Evolutionary conservation across 805 yeast species (phyloP), one percentile per base, ranked within the genome.

Genomic region (Ogataea paradorogensis): DNA sequence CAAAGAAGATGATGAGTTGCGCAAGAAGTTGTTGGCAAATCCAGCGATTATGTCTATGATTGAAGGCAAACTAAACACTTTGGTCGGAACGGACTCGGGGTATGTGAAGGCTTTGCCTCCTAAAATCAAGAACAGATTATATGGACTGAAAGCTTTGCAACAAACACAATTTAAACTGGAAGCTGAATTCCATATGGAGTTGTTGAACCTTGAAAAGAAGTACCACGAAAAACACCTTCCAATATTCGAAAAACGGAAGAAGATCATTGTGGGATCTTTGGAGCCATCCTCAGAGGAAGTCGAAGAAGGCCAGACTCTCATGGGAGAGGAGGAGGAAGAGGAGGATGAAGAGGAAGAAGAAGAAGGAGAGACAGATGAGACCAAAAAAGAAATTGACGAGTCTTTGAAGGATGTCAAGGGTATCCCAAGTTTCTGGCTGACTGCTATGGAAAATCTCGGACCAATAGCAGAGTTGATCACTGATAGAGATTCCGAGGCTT

Each of bases 371-470:
- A 67, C 35, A 4, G 40, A 30, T n/a, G 38, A 28, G 13, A 18
- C 33, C 22, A 38, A 33, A 23, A 27, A 55, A 11, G 62, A 54
- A 13, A 60, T 47, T 9, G 56, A 48, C n/a, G 57, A 50, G 16
- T 38, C 45, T 13, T 44, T 48, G 22, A 71, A 62, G 22, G 69
- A 63, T 15, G 65, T 70, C 35, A 71, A 71, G 46, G 99, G 99
- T 48, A 78, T 93, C 51, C 98, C 99, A 42, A 80, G 84, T 34
- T 93, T 93, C 73, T 93, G 99, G 99, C 74, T 91, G 55, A 93
- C 98, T 14, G 95, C 98, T 5, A 70, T 93, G 65, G 91, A 84
- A 63, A 93, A 90, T 67, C 71, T 93, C 53, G 78, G 80, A 21
- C 80, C 85, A 21, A 78, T 90, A 34, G 76, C 88, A 24, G 95